A percentile compares a stretch with the other conserved stretches of the same genome.
phyloP scores from a whole-genome alignment of 1,284 basidiomycete species.

The Leccinum solheimii region DNA sequence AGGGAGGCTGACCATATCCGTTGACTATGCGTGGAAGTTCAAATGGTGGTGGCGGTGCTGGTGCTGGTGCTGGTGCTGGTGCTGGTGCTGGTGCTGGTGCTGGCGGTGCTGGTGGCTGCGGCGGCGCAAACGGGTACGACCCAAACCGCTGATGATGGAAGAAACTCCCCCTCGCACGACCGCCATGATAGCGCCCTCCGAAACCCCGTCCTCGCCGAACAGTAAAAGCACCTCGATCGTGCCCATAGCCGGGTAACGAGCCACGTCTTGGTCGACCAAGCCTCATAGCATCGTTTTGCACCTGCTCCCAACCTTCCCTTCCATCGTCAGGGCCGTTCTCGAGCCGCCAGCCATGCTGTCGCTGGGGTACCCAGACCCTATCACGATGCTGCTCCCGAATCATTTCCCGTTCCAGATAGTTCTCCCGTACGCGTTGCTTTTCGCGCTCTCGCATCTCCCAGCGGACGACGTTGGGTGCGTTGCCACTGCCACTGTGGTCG shows the following conservation, averaged over 20 bases:
- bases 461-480: conserved; percentile 31
- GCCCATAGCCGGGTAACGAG: conserved; percentile 26
- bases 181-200: conserved; percentile 34
- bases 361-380: conserved; percentile 14
- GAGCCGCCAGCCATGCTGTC: conserved; percentile 24
- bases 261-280: conserved; percentile 29
- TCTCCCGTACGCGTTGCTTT: conserved; percentile 19
- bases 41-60: conserved; percentile 15
- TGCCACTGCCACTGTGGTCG: conserved; percentile 36
- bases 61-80: neutral
- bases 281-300: conserved; percentile 16
- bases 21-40: conserved; percentile 24
- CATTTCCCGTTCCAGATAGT: conserved; percentile 21
- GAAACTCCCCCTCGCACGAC: conserved; percentile 24
- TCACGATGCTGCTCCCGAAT: conserved; percentile 25
- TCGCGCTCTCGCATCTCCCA: conserved; percentile 35
- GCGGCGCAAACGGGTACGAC: conserved; percentile 22
- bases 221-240: conserved; percentile 34
- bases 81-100: neutral
- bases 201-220: conserved; percentile 38
- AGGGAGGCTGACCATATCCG: conserved; percentile 26
- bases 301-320: conserved; percentile 25
- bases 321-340: conserved; percentile 28
- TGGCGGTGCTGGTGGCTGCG: neutral
- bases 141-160: conserved; percentile 29